Base-by-base conservation (phyloP, 1,284 basidiomycete species). In the Ustilago cynodontis region DNA sequence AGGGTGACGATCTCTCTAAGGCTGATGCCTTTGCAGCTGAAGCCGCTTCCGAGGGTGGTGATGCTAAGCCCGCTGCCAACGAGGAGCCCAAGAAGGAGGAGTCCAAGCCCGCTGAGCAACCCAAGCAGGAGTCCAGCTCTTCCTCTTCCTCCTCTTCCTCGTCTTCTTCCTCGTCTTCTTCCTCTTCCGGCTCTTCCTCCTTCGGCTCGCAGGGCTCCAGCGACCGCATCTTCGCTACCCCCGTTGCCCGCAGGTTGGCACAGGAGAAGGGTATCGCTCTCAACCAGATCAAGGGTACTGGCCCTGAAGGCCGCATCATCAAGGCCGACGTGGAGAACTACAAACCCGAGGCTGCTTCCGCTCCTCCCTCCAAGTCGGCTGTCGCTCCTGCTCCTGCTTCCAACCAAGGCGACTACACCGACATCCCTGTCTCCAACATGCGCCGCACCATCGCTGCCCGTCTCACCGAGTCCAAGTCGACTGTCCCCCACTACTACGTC, bases 401-500 rank as follows among this genome's bases (percentile, higher is more conserved):
- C 54, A 87, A 88, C 49, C 59, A 86, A 24, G 88, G 91, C 24
- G 92, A 94, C 79, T 99, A 95, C 88, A 90, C 91, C 77, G 97
- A 99, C 86, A 91, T 91, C 56, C 96, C 97, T n/a, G 89, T 94
- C 59, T 91, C 93, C 65, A 95, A 92, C 88, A 99, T 99, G 93
- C 93, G 97, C 70, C 93, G 93, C 80, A 92, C 91, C 51, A 99
- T 99, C 86, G 97, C 94, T 71, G 84, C 90, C 61, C 93, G 97
- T 79, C 90, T 99, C 78, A 91, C 92, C 3, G 94, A 98, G 88
- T 94, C 93, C 78, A 99, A 98, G 88, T 92, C 93, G 86, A 92
- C 94, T 78, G 86, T 95, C 26, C 97, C 97, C n/a, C 95, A 98
- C 87, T 99, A 97, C 89, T 99, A 98, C 88, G 88, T 99, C 81